Percentiles rank a stretch among this genome's conserved stretches.
Conservation (phyloP, 306 rosid species). For the Carpinus fangiana region DNA sequence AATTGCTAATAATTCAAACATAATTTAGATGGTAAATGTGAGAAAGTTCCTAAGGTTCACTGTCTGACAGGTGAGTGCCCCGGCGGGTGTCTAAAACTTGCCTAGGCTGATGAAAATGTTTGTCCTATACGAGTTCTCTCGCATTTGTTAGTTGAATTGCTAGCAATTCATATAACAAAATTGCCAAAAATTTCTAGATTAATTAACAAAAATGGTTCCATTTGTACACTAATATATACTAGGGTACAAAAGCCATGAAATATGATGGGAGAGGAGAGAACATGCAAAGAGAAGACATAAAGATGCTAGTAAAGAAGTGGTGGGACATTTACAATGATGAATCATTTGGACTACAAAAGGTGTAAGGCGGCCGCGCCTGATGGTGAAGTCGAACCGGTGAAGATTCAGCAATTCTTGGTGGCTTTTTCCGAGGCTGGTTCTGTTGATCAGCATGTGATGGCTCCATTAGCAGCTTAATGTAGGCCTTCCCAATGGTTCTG, state of each 20-base stretch:
- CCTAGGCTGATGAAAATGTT: no score
- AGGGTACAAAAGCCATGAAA: constrained; percentile 12
- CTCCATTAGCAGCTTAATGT: background rate
- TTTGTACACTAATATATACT: background rate
- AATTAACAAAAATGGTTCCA: background rate
- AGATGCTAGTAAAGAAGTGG: constrained; percentile 5
- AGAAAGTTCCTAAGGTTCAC: no score
- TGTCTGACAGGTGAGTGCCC: no score
- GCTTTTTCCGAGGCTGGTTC: constrained; percentile 31
- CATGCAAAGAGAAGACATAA: constrained; percentile 4
- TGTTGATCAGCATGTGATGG: constrained; percentile 43
- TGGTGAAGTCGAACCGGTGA: background rate
- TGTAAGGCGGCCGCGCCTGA: background rate
- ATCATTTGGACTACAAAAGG: background rate
- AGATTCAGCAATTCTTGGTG: constrained; percentile 40
- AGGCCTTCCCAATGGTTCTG: no score
- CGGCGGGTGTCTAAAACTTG: no score
- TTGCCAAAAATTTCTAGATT: no score
- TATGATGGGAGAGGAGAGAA: background rate
- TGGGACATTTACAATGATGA: constrained; percentile 10
- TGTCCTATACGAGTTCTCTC: background rate
- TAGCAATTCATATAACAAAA: no score
- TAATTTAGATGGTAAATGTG: no score
- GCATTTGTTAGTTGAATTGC: no score
- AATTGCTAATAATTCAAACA: no score